phyloP scores from a whole-genome alignment of 495 filamentous ascomycete genomes.

The Tuber brumale region DNA sequence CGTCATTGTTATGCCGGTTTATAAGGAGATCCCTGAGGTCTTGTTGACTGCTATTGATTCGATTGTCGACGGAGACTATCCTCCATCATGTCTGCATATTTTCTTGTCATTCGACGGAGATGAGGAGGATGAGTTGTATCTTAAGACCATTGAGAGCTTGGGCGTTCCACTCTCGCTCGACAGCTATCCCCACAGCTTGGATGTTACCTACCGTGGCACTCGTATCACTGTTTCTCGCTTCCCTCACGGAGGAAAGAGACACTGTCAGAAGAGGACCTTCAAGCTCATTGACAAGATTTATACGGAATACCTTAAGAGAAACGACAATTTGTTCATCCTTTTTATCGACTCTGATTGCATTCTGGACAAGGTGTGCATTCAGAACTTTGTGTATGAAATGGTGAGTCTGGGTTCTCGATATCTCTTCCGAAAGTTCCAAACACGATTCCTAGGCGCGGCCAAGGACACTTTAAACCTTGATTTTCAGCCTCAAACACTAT shows the following conservation, averaged over 20 bases:
- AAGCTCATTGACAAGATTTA: conserved; percentile 93
- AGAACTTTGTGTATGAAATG: conserved; percentile 99
- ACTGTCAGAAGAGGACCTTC: conserved; percentile 92
- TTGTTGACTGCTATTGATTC: conserved; percentile 85
- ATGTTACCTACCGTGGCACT: conserved; percentile 73
- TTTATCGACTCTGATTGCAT: conserved; percentile 99
- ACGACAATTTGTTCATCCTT: conserved; percentile 90
- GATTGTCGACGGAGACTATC: conserved; percentile 91
- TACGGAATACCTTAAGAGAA: conserved; percentile 73
- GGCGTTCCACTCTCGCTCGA: conserved; percentile 73
- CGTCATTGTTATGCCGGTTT: conserved; percentile 95
- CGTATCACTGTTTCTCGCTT: conserved; percentile 91
- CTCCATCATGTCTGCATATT: conserved; percentile 84
- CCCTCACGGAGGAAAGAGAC: conserved; percentile 84
- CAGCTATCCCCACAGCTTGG: conserved; percentile 81
- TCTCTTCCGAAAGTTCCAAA: conserved; percentile 13
- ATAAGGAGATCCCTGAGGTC: conserved; percentile 84
- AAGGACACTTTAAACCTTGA: conserved; percentile 6
- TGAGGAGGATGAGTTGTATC: conserved; percentile 78
- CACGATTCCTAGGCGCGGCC: not conserved
- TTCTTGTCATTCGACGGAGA: conserved; percentile 96
- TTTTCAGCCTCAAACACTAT: conserved; percentile 6
- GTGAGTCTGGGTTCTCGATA: conserved; percentile 26
- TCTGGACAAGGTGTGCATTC: conserved; percentile 81
- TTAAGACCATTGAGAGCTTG: conserved; percentile 79